phyloP scores from a whole-genome alignment of 495 filamentous ascomycete genomes.

The Aspergillus nidulans region DNA sequence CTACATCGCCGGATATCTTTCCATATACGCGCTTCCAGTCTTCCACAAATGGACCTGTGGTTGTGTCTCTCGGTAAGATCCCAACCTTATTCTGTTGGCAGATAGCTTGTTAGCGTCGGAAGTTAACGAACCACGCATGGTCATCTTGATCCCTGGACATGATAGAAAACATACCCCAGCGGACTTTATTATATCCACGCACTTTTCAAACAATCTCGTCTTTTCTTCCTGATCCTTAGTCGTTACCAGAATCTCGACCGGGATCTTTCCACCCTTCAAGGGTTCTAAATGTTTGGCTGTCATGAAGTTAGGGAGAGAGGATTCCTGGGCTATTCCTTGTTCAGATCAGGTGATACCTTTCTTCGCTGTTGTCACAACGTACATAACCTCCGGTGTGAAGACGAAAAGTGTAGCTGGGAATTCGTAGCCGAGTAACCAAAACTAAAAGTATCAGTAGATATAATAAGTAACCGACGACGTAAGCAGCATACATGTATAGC shows the following conservation, averaged over 20 bases:
- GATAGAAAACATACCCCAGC: constrained; percentile 62
- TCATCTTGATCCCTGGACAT: neutral
- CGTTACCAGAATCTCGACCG: constrained; percentile 81
- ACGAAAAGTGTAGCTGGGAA: constrained; percentile 94
- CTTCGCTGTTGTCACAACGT: constrained; percentile 91
- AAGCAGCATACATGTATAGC: constrained; percentile 76
- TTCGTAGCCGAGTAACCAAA: constrained; percentile 98
- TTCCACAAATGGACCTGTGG: constrained; percentile 85
- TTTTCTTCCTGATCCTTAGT: constrained; percentile 89
- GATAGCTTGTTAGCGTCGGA: neutral
- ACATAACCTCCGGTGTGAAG: constrained; percentile 79
- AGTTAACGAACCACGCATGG: neutral
- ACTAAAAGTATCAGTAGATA: constrained; percentile 46
- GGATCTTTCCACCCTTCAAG: constrained; percentile 85
- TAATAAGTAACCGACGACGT: neutral
- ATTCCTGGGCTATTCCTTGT: neutral
- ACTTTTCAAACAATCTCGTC: constrained; percentile 76
- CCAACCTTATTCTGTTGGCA: constrained; percentile 75
- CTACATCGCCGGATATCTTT: constrained; percentile 72
- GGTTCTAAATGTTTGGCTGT: constrained; percentile 89
- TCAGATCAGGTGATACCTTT: constrained; percentile 60
- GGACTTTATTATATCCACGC: constrained; percentile 76
- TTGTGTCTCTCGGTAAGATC: constrained; percentile 73
- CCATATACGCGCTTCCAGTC: constrained; percentile 86
- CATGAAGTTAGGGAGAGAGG: neutral